Conservation (phyloP, 129 eudicot genomes). For the Deinandra increscens region DNA sequence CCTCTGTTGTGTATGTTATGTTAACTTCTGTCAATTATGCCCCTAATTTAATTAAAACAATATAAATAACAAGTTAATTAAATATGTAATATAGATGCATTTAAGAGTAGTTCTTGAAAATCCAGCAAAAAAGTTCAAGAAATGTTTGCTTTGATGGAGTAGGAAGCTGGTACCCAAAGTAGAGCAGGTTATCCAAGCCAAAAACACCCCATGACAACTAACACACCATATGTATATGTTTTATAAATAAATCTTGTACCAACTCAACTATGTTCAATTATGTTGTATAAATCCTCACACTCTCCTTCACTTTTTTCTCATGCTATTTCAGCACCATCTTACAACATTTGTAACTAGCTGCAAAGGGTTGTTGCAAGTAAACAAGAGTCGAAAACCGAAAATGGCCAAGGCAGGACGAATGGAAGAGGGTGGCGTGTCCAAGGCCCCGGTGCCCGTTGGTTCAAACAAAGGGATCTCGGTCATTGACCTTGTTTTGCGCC, state of each 20-base stretch:
- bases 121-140: slow-evolving; percentile 27
- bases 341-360: slow-evolving; percentile 13
- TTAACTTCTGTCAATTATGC: no score
- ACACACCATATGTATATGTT: slow-evolving; percentile 21
- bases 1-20: neutral
- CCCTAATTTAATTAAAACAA: no score
- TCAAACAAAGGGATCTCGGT: slow-evolving; percentile 56
- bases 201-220: slow-evolving; percentile 30
- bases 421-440: slow-evolving; percentile 48
- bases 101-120: neutral
- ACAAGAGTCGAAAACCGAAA: neutral
- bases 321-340: slow-evolving; percentile 20
- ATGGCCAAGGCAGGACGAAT: slow-evolving; percentile 43
- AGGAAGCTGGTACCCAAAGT: slow-evolving; percentile 40
- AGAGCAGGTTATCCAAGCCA: slow-evolving; percentile 35
- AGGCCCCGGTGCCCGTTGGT: slow-evolving; percentile 28
- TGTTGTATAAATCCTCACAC: slow-evolving; percentile 23
- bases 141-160: slow-evolving; percentile 27
- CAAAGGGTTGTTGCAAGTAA: slow-evolving; percentile 12
- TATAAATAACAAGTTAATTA: no score
- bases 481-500: slow-evolving; percentile 52
- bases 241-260: slow-evolving; percentile 14
- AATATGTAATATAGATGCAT: no score
- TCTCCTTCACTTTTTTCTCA: slow-evolving; percentile 9
- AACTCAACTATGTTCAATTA: slow-evolving; percentile 29